phyloP scores from a whole-genome alignment of 73 alveolate genomes.

The Stentor roeselii region DNA sequence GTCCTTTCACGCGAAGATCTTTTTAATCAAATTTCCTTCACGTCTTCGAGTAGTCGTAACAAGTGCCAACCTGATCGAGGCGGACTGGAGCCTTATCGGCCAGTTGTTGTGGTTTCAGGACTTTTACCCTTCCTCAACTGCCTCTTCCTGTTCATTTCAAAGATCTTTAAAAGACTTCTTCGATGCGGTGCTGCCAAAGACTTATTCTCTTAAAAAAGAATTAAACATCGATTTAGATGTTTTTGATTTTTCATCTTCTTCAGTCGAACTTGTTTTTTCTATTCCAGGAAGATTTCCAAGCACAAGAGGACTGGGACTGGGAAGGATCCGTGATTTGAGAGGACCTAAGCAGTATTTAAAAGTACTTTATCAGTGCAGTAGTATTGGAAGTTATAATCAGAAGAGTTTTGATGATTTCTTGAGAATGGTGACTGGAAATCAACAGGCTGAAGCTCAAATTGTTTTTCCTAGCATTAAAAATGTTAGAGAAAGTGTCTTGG shows the following conservation, averaged over 20 bases:
- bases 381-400: not conserved
- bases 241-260: constrained; percentile 46
- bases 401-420: not conserved
- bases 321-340: constrained; percentile 20
- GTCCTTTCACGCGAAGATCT: constrained; percentile 72
- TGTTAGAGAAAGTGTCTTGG: not conserved
- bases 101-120: constrained; percentile 89
- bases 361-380: not conserved
- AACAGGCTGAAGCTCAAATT: not conserved
- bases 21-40: constrained; percentile 70
- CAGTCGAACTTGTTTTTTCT: constrained; percentile 38
- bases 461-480: not conserved
- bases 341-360: not conserved
- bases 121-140: constrained; percentile 44
- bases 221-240: constrained; percentile 28
- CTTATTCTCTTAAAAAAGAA: not conserved
- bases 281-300: constrained; percentile 42
- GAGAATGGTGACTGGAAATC: not conserved
- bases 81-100: constrained; percentile 85
- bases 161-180: not conserved
- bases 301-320: constrained; percentile 29
- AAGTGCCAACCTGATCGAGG: constrained; percentile 71
- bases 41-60: constrained; percentile 76
- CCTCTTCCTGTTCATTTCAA: too few species aligned
- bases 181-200: constrained; percentile 29